Conservation (phyloP, 1,284 basidiomycete species). For the Schizopora paradoxa region DNA sequence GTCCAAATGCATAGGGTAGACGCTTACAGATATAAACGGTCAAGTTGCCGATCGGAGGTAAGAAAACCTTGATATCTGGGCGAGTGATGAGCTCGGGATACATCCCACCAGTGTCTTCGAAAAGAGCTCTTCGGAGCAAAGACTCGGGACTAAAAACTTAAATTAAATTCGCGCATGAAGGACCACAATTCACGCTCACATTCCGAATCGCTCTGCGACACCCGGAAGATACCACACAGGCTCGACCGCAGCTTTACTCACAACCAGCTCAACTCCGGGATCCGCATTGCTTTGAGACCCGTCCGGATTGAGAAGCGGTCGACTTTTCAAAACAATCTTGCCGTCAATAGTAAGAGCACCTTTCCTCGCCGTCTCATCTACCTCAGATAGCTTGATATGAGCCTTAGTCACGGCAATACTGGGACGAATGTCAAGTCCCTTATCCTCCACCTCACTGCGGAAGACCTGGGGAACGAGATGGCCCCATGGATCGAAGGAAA, state of each 20-base stretch:
- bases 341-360: constrained; percentile 81
- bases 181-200: constrained; percentile 45
- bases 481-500: constrained; percentile 93
- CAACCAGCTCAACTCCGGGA: constrained; percentile 81
- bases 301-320: constrained; percentile 56
- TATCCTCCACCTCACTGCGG: constrained; percentile 57
- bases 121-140: constrained; percentile 81
- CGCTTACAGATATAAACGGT: constrained; percentile 88
- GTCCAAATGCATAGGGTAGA: neutral
- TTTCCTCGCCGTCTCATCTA: constrained; percentile 75
- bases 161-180: constrained; percentile 1
- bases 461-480: constrained; percentile 84
- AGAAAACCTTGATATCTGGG: constrained; percentile 91
- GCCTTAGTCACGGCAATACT: constrained; percentile 88
- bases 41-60: constrained; percentile 89
- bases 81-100: constrained; percentile 95
- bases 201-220: constrained; percentile 84
- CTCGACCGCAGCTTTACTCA: constrained; percentile 87
- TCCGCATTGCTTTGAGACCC: constrained; percentile 53
- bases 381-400: constrained; percentile 86
- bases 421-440: constrained; percentile 76
- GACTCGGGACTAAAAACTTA: constrained; percentile 62
- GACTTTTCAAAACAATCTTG: constrained; percentile 70
- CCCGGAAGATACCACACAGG: constrained; percentile 95
- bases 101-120: constrained; percentile 95